phyloP scores from a whole-genome alignment of 2,329 filamentous ascomycete genomes.

The Claviceps pazoutovae region DNA sequence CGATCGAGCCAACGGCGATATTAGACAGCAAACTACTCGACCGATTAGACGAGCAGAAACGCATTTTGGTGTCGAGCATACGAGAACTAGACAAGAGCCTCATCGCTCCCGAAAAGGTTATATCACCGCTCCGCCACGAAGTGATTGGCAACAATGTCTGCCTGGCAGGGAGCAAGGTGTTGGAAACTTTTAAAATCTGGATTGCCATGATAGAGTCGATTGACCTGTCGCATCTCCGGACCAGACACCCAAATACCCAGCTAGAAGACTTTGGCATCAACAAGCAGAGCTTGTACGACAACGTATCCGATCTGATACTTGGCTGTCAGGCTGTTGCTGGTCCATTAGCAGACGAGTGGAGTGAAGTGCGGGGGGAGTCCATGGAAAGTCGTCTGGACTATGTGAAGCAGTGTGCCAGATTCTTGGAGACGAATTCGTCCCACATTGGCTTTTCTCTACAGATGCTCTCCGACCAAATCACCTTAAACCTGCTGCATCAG shows the following conservation, averaged over 20 bases:
- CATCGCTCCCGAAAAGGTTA: conserved; percentile 61
- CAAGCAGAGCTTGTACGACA: conserved; percentile 89
- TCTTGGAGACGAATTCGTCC: conserved; percentile 73
- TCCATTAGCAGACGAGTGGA: conserved; percentile 89
- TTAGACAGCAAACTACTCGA: conserved; percentile 70
- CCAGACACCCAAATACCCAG: conserved; percentile 70
- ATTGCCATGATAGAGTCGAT: conserved; percentile 83
- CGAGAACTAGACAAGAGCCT: conserved; percentile 79
- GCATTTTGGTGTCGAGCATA: conserved; percentile 72
- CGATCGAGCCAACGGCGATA: conserved; percentile 54
- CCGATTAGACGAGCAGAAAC: conserved; percentile 71
- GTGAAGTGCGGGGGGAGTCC: conserved; percentile 78
- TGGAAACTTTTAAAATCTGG: conserved; percentile 85
- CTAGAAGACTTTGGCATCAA: conserved; percentile 76
- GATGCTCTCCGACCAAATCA: conserved; percentile 70
- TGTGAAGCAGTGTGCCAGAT: conserved; percentile 61
- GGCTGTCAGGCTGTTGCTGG: conserved; percentile 85
- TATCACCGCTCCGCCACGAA: conserved; percentile 66
- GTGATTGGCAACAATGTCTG: conserved; percentile 73
- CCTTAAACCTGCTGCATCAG: conserved; percentile 34
- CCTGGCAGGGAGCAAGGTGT: conserved; percentile 59
- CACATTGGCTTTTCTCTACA: conserved; percentile 83
- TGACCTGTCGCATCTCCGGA: conserved; percentile 67
- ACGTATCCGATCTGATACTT: conserved; percentile 76
- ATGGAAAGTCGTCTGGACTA: conserved; percentile 75